These are phyloP conservation scores for Epichloe bromicola DNA, from an alignment of 2,329 filamentous ascomycete species.

Conservation along the genomic window DNA sequence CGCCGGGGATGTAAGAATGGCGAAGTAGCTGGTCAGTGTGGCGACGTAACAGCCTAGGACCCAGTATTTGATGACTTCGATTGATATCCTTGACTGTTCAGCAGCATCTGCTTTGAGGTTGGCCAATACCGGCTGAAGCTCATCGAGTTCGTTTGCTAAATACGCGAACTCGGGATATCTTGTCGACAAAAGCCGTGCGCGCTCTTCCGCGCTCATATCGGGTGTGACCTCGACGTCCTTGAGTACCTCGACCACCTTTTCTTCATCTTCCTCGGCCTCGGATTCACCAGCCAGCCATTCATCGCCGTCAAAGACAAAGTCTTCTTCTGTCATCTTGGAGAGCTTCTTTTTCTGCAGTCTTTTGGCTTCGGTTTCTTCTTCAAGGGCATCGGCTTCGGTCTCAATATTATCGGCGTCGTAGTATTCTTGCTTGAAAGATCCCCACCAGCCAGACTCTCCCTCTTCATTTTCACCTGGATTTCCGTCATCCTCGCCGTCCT, in stretches of 20 bases:
- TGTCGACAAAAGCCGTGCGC: slow-evolving; percentile 58
- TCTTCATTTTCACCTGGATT: slow-evolving; percentile 38
- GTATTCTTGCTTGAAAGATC: slow-evolving; percentile 76
- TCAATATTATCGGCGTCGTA: slow-evolving; percentile 72
- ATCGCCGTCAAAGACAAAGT: slow-evolving; percentile 84
- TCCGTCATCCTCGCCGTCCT: slow-evolving; percentile 37
- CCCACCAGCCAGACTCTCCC: slow-evolving; percentile 65
- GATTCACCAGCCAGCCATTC: slow-evolving; percentile 60
- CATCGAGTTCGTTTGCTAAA: slow-evolving; percentile 65
- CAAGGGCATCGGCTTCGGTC: slow-evolving; percentile 58
- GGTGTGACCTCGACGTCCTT: slow-evolving; percentile 72
- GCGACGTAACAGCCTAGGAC: slow-evolving; percentile 78
- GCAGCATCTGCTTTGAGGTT: slow-evolving; percentile 46
- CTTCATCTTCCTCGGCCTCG: slow-evolving; percentile 35
- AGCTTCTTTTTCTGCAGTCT: slow-evolving; percentile 88
- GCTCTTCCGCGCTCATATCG: slow-evolving; percentile 63
- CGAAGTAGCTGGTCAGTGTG: slow-evolving; percentile 85
- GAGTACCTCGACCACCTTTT: slow-evolving; percentile 73
- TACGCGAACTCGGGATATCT: slow-evolving; percentile 89
- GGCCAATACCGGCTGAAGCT: slow-evolving; percentile 54
- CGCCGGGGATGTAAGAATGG: slow-evolving; percentile 72
- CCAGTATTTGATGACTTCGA: slow-evolving; percentile 62
- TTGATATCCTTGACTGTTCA: slow-evolving; percentile 34
- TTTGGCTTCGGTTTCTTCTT: slow-evolving; percentile 84
- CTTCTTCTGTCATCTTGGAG: slow-evolving; percentile 75